These are phyloP conservation scores for Elsinoe fawcettii DNA, from an alignment of 2,329 filamentous ascomycete species.

Conservation along the genomic window DNA sequence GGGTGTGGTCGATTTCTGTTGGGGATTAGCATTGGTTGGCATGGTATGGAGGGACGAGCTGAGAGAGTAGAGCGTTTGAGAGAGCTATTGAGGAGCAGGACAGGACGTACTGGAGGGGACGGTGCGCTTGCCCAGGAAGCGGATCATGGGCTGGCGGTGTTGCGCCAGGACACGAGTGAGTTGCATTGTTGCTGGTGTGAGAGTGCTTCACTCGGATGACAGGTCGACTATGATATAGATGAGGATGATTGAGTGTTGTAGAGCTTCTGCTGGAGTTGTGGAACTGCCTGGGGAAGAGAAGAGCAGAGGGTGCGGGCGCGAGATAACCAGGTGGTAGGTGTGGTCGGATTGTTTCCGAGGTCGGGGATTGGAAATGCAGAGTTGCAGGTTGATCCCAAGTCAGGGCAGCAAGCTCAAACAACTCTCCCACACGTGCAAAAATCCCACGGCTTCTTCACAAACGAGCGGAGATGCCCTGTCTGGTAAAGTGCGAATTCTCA, in stretches of 20 bases:
- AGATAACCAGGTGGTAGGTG: not conserved
- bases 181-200: slow-evolving; percentile 32
- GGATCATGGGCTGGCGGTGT: slow-evolving; percentile 44
- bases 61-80: not conserved
- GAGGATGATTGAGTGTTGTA: not conserved
- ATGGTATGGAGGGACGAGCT: slow-evolving; percentile 15
- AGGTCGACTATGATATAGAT: not conserved
- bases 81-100: not conserved
- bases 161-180: slow-evolving; percentile 40
- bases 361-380: slow-evolving; percentile 3
- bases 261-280: slow-evolving; percentile 10
- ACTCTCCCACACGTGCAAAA: too few relatives aligned
- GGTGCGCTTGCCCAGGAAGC: slow-evolving; percentile 43
- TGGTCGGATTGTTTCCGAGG: not conserved
- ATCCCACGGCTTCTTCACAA: not conserved
- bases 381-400: slow-evolving; percentile 6
- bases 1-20: slow-evolving; percentile 65
- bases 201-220: not conserved
- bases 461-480: not conserved
- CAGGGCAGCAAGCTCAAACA: not conserved
- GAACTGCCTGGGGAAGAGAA: slow-evolving; percentile 6
- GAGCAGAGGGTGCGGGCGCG: slow-evolving; percentile 1
- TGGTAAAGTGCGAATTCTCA: not conserved
- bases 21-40: slow-evolving; percentile 16
- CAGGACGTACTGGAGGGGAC: slow-evolving; percentile 34